Base-by-base conservation (phyloP, 1,284 basidiomycete species). In the Ceratobasidium sp. region DNA sequence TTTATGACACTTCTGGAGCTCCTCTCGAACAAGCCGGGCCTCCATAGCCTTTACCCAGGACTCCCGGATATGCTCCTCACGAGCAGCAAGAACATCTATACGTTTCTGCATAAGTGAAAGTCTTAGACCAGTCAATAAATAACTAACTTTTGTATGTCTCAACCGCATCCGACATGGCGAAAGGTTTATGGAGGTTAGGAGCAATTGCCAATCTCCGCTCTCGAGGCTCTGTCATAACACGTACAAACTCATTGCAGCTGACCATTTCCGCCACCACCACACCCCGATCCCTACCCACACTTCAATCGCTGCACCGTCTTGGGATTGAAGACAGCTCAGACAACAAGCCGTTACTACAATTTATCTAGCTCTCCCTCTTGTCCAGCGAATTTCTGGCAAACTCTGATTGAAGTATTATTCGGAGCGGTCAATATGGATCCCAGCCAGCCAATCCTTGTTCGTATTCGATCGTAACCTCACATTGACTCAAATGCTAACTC, bases 41-140 rank as follows among this genome's bases (percentile, higher is more conserved):
- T 98, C 95, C 95, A 98, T 98, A 30, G 93, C 90, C 79, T 90
- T 91, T 55, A 98, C 87, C 97, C 97, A 99, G 72, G 92, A 92
- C 83, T 98, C 95, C 74, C 94, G 91, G 79, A 98, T 86, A 82
- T 89, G 86, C 58, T 89, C 85, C 74, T 97, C 95, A 62, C 93
- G 91, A 76, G 87, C 86, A 64, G 80, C 80, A 75, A 82, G 79
- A 74, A 81, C 81, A 73, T 82, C 85, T 86, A 46, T n/a, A 26
- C 7, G 44, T 9, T 2, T 8, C 41, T 23, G 1, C 43, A 18
- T 26, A 21, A 30, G 18, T 38, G 6, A 38, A 38, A 38, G 35
- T 11, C 35, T 38, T 5, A 18, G 11, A 1, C 1, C 18, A 26
- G n/a, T n/a, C n/a, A 18, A 14, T 11, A 38, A 47, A 18, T 38